Percentiles rank a stretch among this genome's conserved stretches.
Evolutionary conservation across 2,329 filamentous ascomycete species (phyloP).

Genomic region (Colletotrichum orchidophilum): DNA sequence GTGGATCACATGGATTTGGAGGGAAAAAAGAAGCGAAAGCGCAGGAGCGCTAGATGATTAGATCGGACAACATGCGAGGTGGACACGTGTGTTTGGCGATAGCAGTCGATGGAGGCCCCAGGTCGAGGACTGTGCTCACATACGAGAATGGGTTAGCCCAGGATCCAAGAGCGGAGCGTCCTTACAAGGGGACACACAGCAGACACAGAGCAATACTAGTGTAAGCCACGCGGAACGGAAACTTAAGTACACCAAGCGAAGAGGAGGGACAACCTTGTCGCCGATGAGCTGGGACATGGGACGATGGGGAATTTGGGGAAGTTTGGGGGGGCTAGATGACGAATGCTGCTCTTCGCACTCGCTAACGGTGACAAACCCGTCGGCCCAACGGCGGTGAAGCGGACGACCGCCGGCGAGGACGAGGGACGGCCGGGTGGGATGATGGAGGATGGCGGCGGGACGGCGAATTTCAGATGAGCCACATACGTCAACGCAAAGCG

Average conservation of each 20-base stretch:
- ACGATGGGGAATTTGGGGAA: not conserved
- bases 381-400: not conserved
- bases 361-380: not conserved
- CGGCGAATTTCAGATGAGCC: not conserved
- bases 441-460: not conserved
- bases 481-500: not conserved
- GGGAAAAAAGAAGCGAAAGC: not conserved
- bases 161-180: not conserved
- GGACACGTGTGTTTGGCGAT: not conserved
- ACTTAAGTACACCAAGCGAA: not conserved
- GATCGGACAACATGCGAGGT: not conserved
- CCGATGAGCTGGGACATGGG: not conserved
- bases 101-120: not conserved
- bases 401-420: not conserved
- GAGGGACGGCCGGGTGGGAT: not conserved
- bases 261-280: not conserved
- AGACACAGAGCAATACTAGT: not conserved
- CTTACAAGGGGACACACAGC: not conserved
- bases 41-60: not conserved
- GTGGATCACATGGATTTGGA: not conserved
- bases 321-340: not conserved
- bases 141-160: not conserved
- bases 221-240: not conserved
- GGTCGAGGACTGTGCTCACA: not conserved
- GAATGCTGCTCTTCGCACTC: not conserved